A percentile compares a stretch with the other conserved stretches of the same genome.
These are phyloP conservation scores for Lactarius sp. DNA, from an alignment of 768 basidiomycete genomes.

Conservation along the genomic window DNA sequence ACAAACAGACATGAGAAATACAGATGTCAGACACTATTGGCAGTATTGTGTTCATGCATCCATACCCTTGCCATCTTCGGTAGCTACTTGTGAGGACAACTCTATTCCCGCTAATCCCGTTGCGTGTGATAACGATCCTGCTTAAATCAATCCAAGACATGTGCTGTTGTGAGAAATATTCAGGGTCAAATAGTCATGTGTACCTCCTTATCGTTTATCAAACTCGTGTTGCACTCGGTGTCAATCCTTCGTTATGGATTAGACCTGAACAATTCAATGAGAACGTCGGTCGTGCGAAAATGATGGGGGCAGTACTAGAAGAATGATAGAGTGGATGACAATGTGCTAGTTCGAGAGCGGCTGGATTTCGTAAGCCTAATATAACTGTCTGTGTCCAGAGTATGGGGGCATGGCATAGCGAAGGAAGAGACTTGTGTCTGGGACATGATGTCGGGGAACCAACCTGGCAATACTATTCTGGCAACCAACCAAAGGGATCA, in stretches of 20 bases:
- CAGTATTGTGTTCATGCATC: neutral
- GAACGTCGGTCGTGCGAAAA: neutral
- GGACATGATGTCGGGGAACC: neutral
- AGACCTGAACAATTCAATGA: too few species aligned
- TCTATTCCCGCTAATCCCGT: neutral
- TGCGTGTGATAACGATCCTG: neutral
- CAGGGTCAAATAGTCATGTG: too few species aligned
- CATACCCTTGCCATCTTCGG: neutral
- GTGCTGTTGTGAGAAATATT: too few species aligned
- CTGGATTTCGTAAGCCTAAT: neutral
- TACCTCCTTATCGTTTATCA: too few species aligned
- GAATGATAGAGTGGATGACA: neutral
- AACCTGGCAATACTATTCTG: too few species aligned
- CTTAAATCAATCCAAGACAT: neutral
- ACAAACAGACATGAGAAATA: neutral
- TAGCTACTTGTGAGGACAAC: too few species aligned
- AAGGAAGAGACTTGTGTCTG: neutral
- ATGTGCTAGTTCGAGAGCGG: neutral
- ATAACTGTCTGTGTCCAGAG: neutral
- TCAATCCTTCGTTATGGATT: too few species aligned
- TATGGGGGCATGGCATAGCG: neutral
- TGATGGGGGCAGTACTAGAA: neutral
- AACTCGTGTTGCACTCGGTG: too few species aligned
- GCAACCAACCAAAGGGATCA: too few species aligned
- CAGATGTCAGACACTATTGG: neutral